These are phyloP conservation scores for Fusarium algeriense DNA, from an alignment of 2,329 filamentous ascomycete genomes.

Conservation along the genomic window DNA sequence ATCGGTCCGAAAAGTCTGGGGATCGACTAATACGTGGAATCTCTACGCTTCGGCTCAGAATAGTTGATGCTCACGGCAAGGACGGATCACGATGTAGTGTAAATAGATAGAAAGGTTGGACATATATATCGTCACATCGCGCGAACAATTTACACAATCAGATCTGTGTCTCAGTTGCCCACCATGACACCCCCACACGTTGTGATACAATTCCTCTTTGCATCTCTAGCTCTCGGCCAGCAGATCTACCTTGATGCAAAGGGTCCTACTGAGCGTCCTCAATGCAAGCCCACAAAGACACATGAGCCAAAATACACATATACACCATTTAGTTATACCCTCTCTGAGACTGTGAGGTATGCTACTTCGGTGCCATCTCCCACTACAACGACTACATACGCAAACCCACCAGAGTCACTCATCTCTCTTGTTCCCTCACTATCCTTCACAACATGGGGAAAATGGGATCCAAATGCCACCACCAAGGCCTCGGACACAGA, in stretches of 20 bases:
- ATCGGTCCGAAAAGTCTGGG: slow-evolving; percentile 35
- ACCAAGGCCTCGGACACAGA: slow-evolving; percentile 46
- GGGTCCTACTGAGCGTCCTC: slow-evolving; percentile 47
- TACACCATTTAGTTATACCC: slow-evolving; percentile 48
- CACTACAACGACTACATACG: slow-evolving; percentile 50
- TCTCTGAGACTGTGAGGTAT: slow-evolving; percentile 51
- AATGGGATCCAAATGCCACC: slow-evolving; percentile 51
- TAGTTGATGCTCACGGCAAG: not conserved
- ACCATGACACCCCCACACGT: slow-evolving; percentile 31
- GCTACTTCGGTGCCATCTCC: slow-evolving; percentile 49
- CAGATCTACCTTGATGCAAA: slow-evolving; percentile 45
- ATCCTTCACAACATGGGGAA: slow-evolving; percentile 52
- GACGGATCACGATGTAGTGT: not conserved
- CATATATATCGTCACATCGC: slow-evolving; percentile 15
- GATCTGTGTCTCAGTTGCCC: not conserved
- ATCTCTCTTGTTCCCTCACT: slow-evolving; percentile 44
- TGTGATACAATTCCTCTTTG: slow-evolving; percentile 36
- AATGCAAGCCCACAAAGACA: slow-evolving; percentile 41
- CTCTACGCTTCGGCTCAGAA: not conserved
- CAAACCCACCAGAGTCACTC: slow-evolving; percentile 46
- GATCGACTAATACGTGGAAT: slow-evolving; percentile 28
- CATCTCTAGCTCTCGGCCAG: slow-evolving; percentile 41
- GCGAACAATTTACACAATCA: not conserved
- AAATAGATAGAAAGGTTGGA: not conserved
- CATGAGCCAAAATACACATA: slow-evolving; percentile 46